Conservation (phyloP, 768 basidiomycete genomes). For the Suillus placidus region DNA sequence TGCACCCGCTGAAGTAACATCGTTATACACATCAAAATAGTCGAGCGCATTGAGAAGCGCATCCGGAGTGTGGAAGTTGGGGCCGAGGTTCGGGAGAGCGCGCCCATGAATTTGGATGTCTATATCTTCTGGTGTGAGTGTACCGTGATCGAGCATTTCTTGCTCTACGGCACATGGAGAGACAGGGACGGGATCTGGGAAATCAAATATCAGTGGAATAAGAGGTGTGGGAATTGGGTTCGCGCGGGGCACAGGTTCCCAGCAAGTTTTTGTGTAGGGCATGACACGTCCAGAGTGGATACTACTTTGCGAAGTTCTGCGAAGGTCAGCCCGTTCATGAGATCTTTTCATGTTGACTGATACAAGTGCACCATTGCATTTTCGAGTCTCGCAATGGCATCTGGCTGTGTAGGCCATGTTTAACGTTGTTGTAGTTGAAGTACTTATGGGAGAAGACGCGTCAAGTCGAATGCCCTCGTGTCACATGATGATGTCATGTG, state of each 20-base stretch:
- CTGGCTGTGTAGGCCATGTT: no score
- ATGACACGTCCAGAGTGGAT: no score
- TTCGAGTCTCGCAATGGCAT: neutral
- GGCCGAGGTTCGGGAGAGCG: neutral
- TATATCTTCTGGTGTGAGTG: conserved; percentile 6
- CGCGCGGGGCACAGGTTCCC: neutral
- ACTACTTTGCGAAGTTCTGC: no score
- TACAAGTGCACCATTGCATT: neutral
- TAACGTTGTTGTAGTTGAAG: no score
- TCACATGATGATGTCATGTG: no score
- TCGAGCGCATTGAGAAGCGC: neutral
- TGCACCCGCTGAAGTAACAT: neutral
- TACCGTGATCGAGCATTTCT: conserved; percentile 9
- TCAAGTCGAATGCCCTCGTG: no score
- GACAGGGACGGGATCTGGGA: neutral
- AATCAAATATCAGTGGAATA: neutral
- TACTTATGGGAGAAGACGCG: no score
- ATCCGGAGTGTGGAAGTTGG: conserved; percentile 7
- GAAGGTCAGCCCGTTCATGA: neutral
- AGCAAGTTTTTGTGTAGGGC: neutral
- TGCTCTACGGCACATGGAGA: conserved; percentile 5
- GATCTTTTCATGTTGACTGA: neutral
- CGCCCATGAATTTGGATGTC: conserved; percentile 5
- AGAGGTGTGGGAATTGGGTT: neutral
- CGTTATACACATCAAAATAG: neutral